Evolutionary conservation across 768 basidiomycete species (phyloP), one percentile per base, ranked within the genome.

Genomic region (Tulasnella sp.): DNA sequence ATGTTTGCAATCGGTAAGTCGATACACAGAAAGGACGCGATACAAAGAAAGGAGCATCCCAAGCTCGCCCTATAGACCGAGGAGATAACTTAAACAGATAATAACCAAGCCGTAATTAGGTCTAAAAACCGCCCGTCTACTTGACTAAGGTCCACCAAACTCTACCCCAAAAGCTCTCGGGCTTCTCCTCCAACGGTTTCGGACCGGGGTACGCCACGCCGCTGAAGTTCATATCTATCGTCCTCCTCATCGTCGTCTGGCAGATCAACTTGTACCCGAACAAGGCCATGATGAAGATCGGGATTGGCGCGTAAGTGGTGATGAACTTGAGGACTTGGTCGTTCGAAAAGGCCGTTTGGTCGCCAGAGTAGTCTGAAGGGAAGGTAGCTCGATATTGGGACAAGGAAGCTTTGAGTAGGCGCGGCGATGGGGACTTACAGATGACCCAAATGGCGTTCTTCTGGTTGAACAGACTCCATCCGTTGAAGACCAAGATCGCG

Each of bases 261-360:
- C 73, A 39, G 44, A 75, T 73, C 1, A 75, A 72, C 72, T 75
- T 75, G 68, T 75, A 75, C 19, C 75, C 75, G 47, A 75, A 74
- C 6, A 75, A 34, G 66, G 68, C 63, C 0, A 75, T 64, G 17
- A 75, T 44, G 37, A 75, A 73, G 12, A 75, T 11, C 12, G 75
- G 75, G 36, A 66, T 66, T 11, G 47, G 63, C 16, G 71, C 22
- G 41, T 72, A 74, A 3, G 72, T 72, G 26, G 72, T 73, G 12
- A 73, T 36, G 68, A 73, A 73, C 17, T 66, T 62, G 32, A 47
- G 8, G 14, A 73, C 68, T 37, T 71, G 62, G 32, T 71, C 29
- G 11, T 36, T 22, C 12, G 22, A 44, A 65, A 22, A 66, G 65
- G 36, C 9, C 19, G 6, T 8, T 29, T 12, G 32, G 12, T 22